These are phyloP conservation scores for Paxillus ammoniavirescens DNA, from an alignment of 768 basidiomycete genomes.

Conservation along the genomic window DNA sequence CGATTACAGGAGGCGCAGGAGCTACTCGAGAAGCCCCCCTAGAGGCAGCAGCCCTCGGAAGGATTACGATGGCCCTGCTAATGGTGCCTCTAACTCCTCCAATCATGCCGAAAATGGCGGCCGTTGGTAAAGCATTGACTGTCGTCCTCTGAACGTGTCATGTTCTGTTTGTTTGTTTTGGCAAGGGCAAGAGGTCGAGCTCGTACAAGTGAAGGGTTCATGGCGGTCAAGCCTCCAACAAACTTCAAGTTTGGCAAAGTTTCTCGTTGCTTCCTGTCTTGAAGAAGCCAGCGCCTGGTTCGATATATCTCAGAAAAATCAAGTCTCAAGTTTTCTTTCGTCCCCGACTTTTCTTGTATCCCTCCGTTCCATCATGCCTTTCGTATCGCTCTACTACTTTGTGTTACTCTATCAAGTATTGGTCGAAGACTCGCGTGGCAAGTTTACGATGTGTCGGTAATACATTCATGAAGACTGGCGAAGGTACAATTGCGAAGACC, in stretches of 20 bases:
- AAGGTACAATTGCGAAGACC: constrained; percentile 21
- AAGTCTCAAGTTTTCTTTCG: constrained; percentile 68
- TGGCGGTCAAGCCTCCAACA: constrained; percentile 37
- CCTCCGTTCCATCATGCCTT: constrained; percentile 25
- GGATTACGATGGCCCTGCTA: constrained; percentile 46
- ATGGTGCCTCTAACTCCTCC: constrained; percentile 34
- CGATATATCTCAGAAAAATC: constrained; percentile 57
- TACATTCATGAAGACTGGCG: constrained; percentile 33
- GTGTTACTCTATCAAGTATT: constrained; percentile 42
- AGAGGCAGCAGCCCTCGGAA: constrained; percentile 61
- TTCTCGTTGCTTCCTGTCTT: constrained; percentile 48
- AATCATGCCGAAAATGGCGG: constrained; percentile 42
- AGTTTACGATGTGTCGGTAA: constrained; percentile 37
- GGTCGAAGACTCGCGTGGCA: constrained; percentile 37
- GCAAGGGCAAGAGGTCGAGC: constrained; percentile 44
- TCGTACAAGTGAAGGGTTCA: constrained; percentile 42
- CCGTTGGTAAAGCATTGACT: constrained; percentile 57
- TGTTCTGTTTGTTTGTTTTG: constrained; percentile 29
- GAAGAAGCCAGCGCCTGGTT: constrained; percentile 47
- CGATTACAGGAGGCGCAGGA: constrained; percentile 71
- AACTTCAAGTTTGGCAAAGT: constrained; percentile 49
- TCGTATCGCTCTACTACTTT: constrained; percentile 48
- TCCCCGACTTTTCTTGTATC: constrained; percentile 52
- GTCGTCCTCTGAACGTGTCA: constrained; percentile 15
- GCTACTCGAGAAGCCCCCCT: constrained; percentile 79